Percentiles rank a stretch among this genome's conserved stretches.
These are phyloP conservation scores for Nepenthes mirabilis DNA, from an alignment of 148 eudicot species.

Conservation along the genomic window DNA sequence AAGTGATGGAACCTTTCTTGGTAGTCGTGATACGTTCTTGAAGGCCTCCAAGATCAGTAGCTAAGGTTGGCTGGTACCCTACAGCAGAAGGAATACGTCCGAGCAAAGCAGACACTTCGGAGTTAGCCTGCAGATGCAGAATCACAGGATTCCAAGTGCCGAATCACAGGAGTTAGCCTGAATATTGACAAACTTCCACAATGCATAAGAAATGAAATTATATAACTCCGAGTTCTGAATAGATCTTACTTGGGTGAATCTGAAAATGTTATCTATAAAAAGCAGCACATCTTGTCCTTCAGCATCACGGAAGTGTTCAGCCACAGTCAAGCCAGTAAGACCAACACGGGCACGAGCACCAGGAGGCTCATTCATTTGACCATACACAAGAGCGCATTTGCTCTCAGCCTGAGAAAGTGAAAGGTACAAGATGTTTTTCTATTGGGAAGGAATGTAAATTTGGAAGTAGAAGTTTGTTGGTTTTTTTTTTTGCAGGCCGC, in stretches of 20 bases:
- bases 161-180: not conserved
- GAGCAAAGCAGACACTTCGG: conserved; percentile 99
- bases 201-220: not conserved
- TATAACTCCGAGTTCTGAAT: not conserved
- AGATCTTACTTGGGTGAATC: conserved; percentile 72
- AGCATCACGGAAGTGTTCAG: conserved; percentile 88
- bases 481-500: not conserved
- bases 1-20: conserved; percentile 93
- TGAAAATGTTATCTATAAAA: conserved; percentile 95
- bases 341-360: conserved; percentile 99
- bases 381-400: conserved; percentile 94
- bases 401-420: conserved; percentile 45
- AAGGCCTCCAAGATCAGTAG: conserved; percentile 98
- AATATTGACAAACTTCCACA: not conserved
- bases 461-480: not conserved
- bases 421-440: not conserved
- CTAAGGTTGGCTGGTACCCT: conserved; percentile 97
- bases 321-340: conserved; percentile 88
- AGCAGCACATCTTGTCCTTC: conserved; percentile 98
- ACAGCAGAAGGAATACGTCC: conserved; percentile 99
- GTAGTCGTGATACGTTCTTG: conserved; percentile 98
- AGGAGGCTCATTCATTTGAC: conserved; percentile 99
- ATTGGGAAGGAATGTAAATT: not conserved
- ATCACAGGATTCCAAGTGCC: not conserved
- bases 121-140: conserved; percentile 52